These are phyloP conservation scores for Tylopilus sp. DNA, from an alignment of 1,284 basidiomycete genomes.

Conservation along the genomic window DNA sequence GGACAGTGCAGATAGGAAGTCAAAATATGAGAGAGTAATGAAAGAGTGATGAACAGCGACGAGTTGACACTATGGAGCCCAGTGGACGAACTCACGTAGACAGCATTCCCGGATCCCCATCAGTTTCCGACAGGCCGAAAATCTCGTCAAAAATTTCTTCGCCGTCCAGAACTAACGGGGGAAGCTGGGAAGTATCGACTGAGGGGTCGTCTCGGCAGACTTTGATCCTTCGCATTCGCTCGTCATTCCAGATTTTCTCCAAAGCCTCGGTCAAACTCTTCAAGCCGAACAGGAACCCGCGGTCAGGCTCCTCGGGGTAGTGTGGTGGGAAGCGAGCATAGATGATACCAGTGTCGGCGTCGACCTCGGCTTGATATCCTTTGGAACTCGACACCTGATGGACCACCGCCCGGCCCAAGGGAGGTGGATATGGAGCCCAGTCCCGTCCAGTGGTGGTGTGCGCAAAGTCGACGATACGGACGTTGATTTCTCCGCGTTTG, in stretches of 20 bases:
- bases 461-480: conserved; percentile 98
- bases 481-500: conserved; percentile 88
- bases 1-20: conserved; percentile 1
- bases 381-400: conserved; percentile 58
- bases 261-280: conserved; percentile 75
- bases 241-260: conserved; percentile 81
- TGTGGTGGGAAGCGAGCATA: conserved; percentile 92
- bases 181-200: conserved; percentile 47
- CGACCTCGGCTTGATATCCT: conserved; percentile 78
- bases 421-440: conserved; percentile 67
- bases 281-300: conserved; percentile 91
- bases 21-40: background rate
- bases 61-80: background rate
- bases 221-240: conserved; percentile 68
- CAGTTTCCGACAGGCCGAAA: conserved; percentile 51
- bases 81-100: conserved; percentile 49
- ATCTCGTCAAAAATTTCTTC: conserved; percentile 75
- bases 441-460: conserved; percentile 96
- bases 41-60: background rate
- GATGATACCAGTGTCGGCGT: conserved; percentile 73
- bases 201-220: conserved; percentile 55
- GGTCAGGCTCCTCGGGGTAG: conserved; percentile 84
- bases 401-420: conserved; percentile 35
- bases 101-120: conserved; percentile 66
- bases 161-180: conserved; percentile 61